Evolutionary conservation across 1,284 basidiomycete species (phyloP).

Genomic region (Ustilago xerochloae): DNA sequence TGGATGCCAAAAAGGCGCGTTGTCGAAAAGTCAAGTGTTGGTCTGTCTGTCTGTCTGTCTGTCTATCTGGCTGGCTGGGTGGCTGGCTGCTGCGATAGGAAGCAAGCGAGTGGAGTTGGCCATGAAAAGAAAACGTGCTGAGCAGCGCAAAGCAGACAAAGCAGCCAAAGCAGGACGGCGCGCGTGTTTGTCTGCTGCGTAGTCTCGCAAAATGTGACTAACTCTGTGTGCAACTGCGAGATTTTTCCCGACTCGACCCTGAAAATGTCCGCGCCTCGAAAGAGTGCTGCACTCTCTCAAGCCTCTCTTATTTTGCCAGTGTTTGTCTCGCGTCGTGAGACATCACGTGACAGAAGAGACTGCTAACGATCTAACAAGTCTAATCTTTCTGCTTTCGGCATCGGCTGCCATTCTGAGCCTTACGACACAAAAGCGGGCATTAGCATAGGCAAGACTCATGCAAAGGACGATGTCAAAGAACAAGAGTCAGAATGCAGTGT

Average conservation of each 20-base stretch:
- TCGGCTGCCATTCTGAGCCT: no score
- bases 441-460: not conserved
- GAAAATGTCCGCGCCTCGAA: not conserved
- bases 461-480: slow-evolving; percentile 15
- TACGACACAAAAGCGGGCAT: not conserved
- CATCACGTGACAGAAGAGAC: slow-evolving; percentile 25
- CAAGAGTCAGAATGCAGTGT: slow-evolving; percentile 10
- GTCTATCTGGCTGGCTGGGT: not conserved
- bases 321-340: slow-evolving; percentile 37
- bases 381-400: not conserved
- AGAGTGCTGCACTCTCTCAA: slow-evolving; percentile 1
- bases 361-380: slow-evolving; percentile 1
- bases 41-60: not conserved
- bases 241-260: not conserved
- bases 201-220: no score
- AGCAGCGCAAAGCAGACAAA: not conserved
- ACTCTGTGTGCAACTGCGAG: not conserved
- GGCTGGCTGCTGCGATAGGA: not conserved
- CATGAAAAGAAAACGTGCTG: slow-evolving; percentile 1
- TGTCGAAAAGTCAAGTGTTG: not conserved
- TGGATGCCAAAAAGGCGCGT: not conserved
- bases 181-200: not conserved
- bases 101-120: not conserved
- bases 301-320: not conserved
- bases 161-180: no score